Evolutionary conservation across 2,329 filamentous ascomycete genomes (phyloP).

Genomic region (Tolypocladium paradoxum): DNA sequence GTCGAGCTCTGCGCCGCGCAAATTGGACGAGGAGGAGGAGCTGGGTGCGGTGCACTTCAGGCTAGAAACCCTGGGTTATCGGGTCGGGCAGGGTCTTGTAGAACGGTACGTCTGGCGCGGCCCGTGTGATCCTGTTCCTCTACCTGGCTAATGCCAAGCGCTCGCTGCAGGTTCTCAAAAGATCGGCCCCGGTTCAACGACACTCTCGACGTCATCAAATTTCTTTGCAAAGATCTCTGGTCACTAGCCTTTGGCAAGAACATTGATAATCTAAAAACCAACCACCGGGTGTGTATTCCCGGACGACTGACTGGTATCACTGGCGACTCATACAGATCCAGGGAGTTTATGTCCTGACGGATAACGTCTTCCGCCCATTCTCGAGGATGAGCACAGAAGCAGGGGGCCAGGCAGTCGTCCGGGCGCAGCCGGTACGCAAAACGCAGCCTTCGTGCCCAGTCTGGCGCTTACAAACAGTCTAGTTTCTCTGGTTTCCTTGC

Average conservation of each 20-base stretch:
- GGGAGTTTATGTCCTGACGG: slow-evolving; percentile 93
- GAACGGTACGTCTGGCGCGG: slow-evolving; percentile 54
- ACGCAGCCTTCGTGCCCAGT: background rate
- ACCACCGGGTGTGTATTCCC: slow-evolving; percentile 58
- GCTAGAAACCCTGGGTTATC: slow-evolving; percentile 75
- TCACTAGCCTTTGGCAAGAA: slow-evolving; percentile 90
- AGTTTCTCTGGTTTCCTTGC: slow-evolving; percentile 94
- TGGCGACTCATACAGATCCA: slow-evolving; percentile 19
- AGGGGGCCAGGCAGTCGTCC: slow-evolving; percentile 58
- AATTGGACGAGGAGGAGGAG: slow-evolving; percentile 63
- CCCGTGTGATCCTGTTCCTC: background rate
- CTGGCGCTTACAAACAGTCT: slow-evolving; percentile 5
- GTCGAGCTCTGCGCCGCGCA: slow-evolving; percentile 10
- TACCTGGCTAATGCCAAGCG: background rate
- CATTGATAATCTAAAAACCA: slow-evolving; percentile 97
- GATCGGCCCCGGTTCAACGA: slow-evolving; percentile 83
- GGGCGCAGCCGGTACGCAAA: slow-evolving; percentile 65
- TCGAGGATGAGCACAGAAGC: slow-evolving; percentile 78
- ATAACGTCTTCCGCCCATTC: slow-evolving; percentile 83
- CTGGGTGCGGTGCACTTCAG: slow-evolving; percentile 77
- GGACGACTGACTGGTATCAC: background rate
- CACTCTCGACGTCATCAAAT: slow-evolving; percentile 93
- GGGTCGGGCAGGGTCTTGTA: slow-evolving; percentile 84
- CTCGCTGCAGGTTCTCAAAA: slow-evolving; percentile 55
- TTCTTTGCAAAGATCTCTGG: slow-evolving; percentile 98